phyloP scores from a whole-genome alignment of 2,329 filamentous ascomycete species.

The Xylariaceae sp. region DNA sequence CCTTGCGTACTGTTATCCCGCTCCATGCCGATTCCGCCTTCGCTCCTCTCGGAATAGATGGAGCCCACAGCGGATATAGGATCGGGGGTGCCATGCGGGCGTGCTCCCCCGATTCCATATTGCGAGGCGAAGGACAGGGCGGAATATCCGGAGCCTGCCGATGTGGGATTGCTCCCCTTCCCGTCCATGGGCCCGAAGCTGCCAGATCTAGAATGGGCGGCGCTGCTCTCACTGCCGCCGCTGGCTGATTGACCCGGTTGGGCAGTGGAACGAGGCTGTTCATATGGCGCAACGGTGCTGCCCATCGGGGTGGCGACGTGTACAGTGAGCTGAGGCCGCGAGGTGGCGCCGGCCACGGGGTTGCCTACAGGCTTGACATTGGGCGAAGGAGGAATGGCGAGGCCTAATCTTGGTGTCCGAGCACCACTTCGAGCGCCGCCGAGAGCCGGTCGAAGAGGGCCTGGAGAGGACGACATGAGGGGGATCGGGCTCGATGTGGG shows the following conservation, averaged over 20 bases:
- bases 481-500: slow-evolving; percentile 29
- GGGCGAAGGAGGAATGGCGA: slow-evolving; percentile 84
- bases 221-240: slow-evolving; percentile 72
- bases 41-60: slow-evolving; percentile 72
- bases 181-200: slow-evolving; percentile 75
- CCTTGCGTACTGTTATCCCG: slow-evolving; percentile 73
- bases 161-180: slow-evolving; percentile 71
- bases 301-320: slow-evolving; percentile 86
- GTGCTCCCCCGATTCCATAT: slow-evolving; percentile 59
- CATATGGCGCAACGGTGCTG: slow-evolving; percentile 64
- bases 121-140: slow-evolving; percentile 71
- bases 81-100: slow-evolving; percentile 65
- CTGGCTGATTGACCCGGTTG: slow-evolving; percentile 60
- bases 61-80: slow-evolving; percentile 84
- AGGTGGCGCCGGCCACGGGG: slow-evolving; percentile 32
- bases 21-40: slow-evolving; percentile 71
- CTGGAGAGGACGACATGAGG: slow-evolving; percentile 68
- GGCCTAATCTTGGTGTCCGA: slow-evolving; percentile 69
- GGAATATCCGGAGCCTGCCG: slow-evolving; percentile 81
- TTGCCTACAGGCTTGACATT: slow-evolving; percentile 68
- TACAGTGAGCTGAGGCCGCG: slow-evolving; percentile 62
- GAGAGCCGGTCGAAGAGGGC: slow-evolving; percentile 75
- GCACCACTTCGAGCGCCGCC: slow-evolving; percentile 56
- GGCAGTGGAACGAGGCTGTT: slow-evolving; percentile 46
- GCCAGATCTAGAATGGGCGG: slow-evolving; percentile 71